Evolutionary conservation across 225 moss, liverwort and hornwort species (phyloP).

Genomic region (Physcomitrium patens): DNA sequence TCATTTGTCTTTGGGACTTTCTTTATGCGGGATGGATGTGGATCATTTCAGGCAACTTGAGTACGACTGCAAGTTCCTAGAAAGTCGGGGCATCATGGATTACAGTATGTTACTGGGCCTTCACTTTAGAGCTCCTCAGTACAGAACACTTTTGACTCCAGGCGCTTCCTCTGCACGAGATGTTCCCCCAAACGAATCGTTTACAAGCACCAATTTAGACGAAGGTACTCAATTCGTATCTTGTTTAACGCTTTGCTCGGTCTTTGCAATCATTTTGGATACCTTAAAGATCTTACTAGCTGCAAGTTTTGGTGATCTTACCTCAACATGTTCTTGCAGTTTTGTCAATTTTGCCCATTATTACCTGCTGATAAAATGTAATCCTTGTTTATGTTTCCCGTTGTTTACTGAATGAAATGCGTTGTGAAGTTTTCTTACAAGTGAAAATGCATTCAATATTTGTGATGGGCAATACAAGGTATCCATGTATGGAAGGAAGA

Average conservation of each 20-base stretch:
- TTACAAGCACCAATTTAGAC: slow-evolving; percentile 53
- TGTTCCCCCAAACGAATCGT: slow-evolving; percentile 66
- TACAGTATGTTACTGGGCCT: slow-evolving; percentile 97
- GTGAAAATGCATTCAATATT: not conserved
- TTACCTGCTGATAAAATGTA: slow-evolving; percentile 5
- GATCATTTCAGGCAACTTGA: slow-evolving; percentile 80
- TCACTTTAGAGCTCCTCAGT: slow-evolving; percentile 98
- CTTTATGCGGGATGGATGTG: slow-evolving; percentile 25
- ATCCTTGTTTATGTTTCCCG: not conserved
- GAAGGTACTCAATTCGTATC: slow-evolving; percentile 57
- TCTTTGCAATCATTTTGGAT: slow-evolving; percentile 15
- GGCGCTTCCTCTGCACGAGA: slow-evolving; percentile 74
- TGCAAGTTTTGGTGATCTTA: not conserved
- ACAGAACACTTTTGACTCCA: slow-evolving; percentile 81
- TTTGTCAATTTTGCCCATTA: slow-evolving; percentile 2
- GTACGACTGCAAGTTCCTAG: slow-evolving; percentile 94
- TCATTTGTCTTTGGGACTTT: not conserved
- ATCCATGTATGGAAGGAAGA: not conserved
- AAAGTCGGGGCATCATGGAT: slow-evolving; percentile 94
- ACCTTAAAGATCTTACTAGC: not conserved
- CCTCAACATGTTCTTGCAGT: not conserved
- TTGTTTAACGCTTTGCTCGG: too few relatives aligned
- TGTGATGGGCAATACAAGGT: slow-evolving; percentile 2
- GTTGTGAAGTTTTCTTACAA: slow-evolving; percentile 1
- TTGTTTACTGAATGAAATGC: slow-evolving; percentile 3